These are phyloP conservation scores for Fermentozyma sake DNA, from an alignment of 1,139 yeast genomes.

Conservation along the genomic window DNA sequence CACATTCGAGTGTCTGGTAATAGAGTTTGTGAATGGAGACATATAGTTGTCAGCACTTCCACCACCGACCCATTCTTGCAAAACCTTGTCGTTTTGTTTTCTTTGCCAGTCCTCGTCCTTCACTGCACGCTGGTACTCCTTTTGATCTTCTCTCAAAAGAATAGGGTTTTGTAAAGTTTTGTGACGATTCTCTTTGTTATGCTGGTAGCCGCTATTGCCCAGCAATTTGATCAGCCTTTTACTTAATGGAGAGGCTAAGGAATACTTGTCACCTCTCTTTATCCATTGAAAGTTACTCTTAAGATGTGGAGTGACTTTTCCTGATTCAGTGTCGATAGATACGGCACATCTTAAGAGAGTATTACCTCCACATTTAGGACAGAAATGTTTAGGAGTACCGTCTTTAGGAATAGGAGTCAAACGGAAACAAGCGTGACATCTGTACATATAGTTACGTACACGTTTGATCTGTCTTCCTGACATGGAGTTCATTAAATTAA, in stretches of 20 bases:
- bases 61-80: slow-evolving; percentile 89
- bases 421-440: slow-evolving; percentile 96
- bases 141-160: slow-evolving; percentile 85
- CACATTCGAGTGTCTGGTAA: slow-evolving; percentile 65
- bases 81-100: slow-evolving; percentile 76
- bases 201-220: slow-evolving; percentile 74
- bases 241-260: slow-evolving; percentile 68
- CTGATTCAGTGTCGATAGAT: slow-evolving; percentile 73
- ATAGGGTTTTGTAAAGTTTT: slow-evolving; percentile 49
- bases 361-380: slow-evolving; percentile 94
- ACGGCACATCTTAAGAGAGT: slow-evolving; percentile 90
- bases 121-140: slow-evolving; percentile 83
- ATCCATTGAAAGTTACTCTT: slow-evolving; percentile 94
- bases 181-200: slow-evolving; percentile 55
- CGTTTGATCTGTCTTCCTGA: slow-evolving; percentile 83
- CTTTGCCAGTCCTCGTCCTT: slow-evolving; percentile 87
- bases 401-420: slow-evolving; percentile 72
- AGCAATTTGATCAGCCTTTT: slow-evolving; percentile 56
- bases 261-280: slow-evolving; percentile 77
- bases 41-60: slow-evolving; percentile 88
- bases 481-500: slow-evolving; percentile 77
- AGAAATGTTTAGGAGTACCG: slow-evolving; percentile 79
- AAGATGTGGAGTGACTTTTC: slow-evolving; percentile 83
- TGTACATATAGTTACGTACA: slow-evolving; percentile 85
- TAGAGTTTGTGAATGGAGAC: slow-evolving; percentile 78